phyloP scores from a whole-genome alignment of 140 eudicot species.

The Cichorium intybus region DNA sequence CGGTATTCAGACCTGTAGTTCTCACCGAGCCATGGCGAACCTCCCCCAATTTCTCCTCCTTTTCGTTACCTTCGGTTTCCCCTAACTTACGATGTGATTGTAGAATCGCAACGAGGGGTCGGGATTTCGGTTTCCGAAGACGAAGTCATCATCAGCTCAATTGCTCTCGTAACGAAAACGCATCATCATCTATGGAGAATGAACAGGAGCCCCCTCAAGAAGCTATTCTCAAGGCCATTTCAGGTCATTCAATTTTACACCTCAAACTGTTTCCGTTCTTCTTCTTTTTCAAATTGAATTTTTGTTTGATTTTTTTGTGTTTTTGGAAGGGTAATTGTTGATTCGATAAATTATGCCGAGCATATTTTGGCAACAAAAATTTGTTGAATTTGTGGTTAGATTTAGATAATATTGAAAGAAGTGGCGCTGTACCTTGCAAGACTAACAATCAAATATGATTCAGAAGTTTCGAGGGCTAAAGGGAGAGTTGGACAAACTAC shows the following conservation, averaged over 20 bases:
- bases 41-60: conserved; percentile 25
- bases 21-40: conserved; percentile 36
- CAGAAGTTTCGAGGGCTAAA: conserved; percentile 86
- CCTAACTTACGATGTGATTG: conserved; percentile 38
- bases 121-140: conserved; percentile 17
- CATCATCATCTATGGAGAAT: conserved; percentile 38
- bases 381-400: conserved; percentile 8
- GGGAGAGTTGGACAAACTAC: conserved; percentile 87
- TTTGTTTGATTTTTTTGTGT: background rate
- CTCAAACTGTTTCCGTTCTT: background rate
- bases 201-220: conserved; percentile 76
- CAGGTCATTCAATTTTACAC: conserved; percentile 43
- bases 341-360: no score
- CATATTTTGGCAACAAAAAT: background rate
- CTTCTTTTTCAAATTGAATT: background rate
- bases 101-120: conserved; percentile 26
- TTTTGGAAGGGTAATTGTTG: background rate
- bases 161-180: conserved; percentile 35
- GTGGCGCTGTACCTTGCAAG: background rate
- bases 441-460: conserved; percentile 11
- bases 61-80: conserved; percentile 17
- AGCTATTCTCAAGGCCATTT: conserved; percentile 87
- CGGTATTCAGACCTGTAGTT: conserved; percentile 32
- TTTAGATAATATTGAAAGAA: background rate
- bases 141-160: conserved; percentile 26